These are phyloP conservation scores for Lignosus rhinocerotis DNA, from an alignment of 1,284 basidiomycete species.

Conservation along the genomic window DNA sequence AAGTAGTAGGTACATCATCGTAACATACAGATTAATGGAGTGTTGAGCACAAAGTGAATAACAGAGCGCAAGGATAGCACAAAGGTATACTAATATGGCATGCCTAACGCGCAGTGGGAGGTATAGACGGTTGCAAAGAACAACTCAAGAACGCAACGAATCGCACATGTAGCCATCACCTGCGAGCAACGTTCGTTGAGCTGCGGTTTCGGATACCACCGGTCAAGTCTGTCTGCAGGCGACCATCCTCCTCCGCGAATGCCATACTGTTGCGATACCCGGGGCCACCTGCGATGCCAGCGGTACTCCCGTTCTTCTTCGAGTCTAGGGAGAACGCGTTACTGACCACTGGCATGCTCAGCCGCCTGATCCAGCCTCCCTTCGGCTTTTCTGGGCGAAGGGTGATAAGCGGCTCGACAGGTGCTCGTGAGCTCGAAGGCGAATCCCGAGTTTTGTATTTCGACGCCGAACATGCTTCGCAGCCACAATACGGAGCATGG, in stretches of 20 bases:
- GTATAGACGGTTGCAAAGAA: conserved; percentile 2
- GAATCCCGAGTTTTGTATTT: conserved; percentile 43
- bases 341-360: conserved; percentile 72
- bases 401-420: conserved; percentile 42
- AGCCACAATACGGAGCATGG: conserved; percentile 64
- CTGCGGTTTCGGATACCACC: conserved; percentile 30
- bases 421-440: conserved; percentile 36
- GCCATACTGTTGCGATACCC: conserved; percentile 30
- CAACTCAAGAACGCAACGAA: neutral
- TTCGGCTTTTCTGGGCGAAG: conserved; percentile 58
- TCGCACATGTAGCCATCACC: conserved; percentile 16
- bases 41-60: neutral
- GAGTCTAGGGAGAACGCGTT: conserved; percentile 49
- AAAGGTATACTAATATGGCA: neutral
- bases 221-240: conserved; percentile 24
- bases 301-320: conserved; percentile 34
- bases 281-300: conserved; percentile 25
- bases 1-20: neutral
- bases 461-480: conserved; percentile 53
- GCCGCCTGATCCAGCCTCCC: conserved; percentile 65
- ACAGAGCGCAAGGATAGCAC: neutral
- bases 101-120: neutral
- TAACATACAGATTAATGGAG: neutral
- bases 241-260: conserved; percentile 30
- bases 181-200: conserved; percentile 29